A percentile compares a stretch with the other conserved stretches of the same genome.
phyloP scores from a whole-genome alignment of 331 rosid species.

The Saraca asoca region DNA sequence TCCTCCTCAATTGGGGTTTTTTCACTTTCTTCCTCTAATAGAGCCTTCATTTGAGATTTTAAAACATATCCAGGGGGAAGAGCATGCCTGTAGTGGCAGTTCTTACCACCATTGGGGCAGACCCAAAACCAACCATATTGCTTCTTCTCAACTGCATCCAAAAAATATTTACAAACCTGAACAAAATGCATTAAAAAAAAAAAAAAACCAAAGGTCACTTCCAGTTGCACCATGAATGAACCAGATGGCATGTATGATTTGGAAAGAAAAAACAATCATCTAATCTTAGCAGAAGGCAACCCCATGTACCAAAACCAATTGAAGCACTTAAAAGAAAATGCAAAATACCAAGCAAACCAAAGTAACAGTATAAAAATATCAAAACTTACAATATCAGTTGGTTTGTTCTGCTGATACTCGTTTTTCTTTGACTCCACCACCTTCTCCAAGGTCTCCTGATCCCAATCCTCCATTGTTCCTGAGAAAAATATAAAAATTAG shows the following conservation, averaged over 20 bases:
- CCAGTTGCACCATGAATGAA: neutral
- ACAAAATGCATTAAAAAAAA: slow-evolving; percentile 21
- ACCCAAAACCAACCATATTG: slow-evolving; percentile 98
- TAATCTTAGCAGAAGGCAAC: neutral
- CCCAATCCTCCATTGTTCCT: slow-evolving; percentile 95
- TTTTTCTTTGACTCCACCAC: slow-evolving; percentile 81
- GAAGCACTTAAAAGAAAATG: neutral
- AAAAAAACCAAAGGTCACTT: neutral
- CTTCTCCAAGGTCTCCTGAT: slow-evolving; percentile 89
- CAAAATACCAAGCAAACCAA: slow-evolving; percentile 9
- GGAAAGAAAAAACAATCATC: slow-evolving; percentile 16
- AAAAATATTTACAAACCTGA: slow-evolving; percentile 87
- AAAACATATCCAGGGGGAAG: slow-evolving; percentile 86
- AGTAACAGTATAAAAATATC: slow-evolving; percentile 14
- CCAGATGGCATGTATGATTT: slow-evolving; percentile 11
- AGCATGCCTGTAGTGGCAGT: slow-evolving; percentile 92
- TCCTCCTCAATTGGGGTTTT: slow-evolving; percentile 83
- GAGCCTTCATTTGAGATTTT: slow-evolving; percentile 93
- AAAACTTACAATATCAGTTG: slow-evolving; percentile 79
- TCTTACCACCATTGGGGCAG: slow-evolving; percentile 85
- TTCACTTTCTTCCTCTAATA: slow-evolving; percentile 71
- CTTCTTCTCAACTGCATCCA: slow-evolving; percentile 96
- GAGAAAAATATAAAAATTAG: neutral
- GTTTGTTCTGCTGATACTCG: slow-evolving; percentile 80
- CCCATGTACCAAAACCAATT: neutral